A percentile compares a stretch with the other conserved stretches of the same genome.
Conservation (phyloP, 2,329 filamentous ascomycete genomes). For the Plenodomus lindquistii region DNA sequence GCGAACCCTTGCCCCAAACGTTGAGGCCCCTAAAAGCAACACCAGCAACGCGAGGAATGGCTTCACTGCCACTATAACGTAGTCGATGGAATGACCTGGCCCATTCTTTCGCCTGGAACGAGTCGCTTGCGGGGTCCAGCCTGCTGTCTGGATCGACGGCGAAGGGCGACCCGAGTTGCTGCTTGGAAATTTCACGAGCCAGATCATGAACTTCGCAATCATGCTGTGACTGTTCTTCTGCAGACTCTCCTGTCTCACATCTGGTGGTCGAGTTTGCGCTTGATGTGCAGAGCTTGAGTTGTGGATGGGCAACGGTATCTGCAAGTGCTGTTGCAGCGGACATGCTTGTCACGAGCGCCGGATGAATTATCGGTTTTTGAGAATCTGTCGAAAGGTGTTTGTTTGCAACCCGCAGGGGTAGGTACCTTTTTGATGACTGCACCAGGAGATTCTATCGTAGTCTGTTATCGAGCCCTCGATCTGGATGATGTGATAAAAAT, state of each 20-base stretch:
- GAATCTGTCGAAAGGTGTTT: too few species aligned
- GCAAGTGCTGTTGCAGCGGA: slow-evolving; percentile 1
- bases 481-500: neutral
- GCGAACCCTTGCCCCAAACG: slow-evolving; percentile 67
- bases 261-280: slow-evolving; percentile 13
- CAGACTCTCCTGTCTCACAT: neutral
- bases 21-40: slow-evolving; percentile 67
- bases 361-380: neutral
- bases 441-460: too few species aligned
- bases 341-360: slow-evolving; percentile 4
- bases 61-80: slow-evolving; percentile 50
- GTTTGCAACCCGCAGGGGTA: too few species aligned
- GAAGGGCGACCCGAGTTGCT: slow-evolving; percentile 37
- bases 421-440: too few species aligned
- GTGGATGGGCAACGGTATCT: neutral
- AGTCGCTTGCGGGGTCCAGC: slow-evolving; percentile 48
- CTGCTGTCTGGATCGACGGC: slow-evolving; percentile 41
- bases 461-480: neutral
- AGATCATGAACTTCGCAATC: slow-evolving; percentile 31
- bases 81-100: slow-evolving; percentile 52
- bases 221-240: slow-evolving; percentile 10
- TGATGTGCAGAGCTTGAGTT: slow-evolving; percentile 2
- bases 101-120: slow-evolving; percentile 51
- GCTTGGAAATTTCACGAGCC: slow-evolving; percentile 46
- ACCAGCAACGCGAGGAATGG: slow-evolving; percentile 59